Conservation (phyloP, 2,329 filamentous ascomycete species). For the Zymoseptoria brevis region DNA sequence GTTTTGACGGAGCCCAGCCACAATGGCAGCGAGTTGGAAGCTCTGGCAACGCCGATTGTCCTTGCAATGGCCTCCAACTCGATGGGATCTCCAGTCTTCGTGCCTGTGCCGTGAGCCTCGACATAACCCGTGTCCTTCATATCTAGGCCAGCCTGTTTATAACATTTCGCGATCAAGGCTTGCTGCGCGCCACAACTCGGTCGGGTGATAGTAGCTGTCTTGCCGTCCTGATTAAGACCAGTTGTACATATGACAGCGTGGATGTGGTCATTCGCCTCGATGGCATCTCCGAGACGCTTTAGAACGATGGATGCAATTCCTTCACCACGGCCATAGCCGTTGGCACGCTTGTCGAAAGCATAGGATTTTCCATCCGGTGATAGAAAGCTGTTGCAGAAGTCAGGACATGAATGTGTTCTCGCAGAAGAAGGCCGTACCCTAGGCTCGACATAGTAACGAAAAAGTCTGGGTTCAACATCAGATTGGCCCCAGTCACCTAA, state of each 20-base stretch:
- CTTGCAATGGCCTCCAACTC: slow-evolving; percentile 2
- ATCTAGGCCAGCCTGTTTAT: background rate
- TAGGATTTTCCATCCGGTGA: slow-evolving; percentile 21
- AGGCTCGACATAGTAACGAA: background rate
- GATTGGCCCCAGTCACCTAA: slow-evolving; percentile 3
- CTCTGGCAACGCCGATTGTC: background rate
- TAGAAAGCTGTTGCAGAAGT: slow-evolving; percentile 18
- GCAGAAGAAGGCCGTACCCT: too few relatives aligned
- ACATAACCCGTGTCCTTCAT: slow-evolving; percentile 8
- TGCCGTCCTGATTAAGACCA: slow-evolving; percentile 29
- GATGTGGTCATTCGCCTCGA: slow-evolving; percentile 38
- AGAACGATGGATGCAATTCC: slow-evolving; percentile 42
- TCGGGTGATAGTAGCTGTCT: slow-evolving; percentile 24
- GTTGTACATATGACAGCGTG: slow-evolving; percentile 29
- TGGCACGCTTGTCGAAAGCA: slow-evolving; percentile 31
- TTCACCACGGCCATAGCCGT: slow-evolving; percentile 47
- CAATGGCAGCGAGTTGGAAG: slow-evolving; percentile 10
- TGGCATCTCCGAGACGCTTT: slow-evolving; percentile 42
- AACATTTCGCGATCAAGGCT: too few relatives aligned
- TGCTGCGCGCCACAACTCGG: slow-evolving; percentile 5
- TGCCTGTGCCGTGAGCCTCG: slow-evolving; percentile 26
- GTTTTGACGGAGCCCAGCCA: background rate
- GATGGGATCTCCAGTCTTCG: slow-evolving; percentile 8
- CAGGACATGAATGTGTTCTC: slow-evolving; percentile 19
- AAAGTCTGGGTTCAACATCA: slow-evolving; percentile 7